Evolutionary conservation across 768 basidiomycete species (phyloP).

Genomic region (Serendipita sp.): DNA sequence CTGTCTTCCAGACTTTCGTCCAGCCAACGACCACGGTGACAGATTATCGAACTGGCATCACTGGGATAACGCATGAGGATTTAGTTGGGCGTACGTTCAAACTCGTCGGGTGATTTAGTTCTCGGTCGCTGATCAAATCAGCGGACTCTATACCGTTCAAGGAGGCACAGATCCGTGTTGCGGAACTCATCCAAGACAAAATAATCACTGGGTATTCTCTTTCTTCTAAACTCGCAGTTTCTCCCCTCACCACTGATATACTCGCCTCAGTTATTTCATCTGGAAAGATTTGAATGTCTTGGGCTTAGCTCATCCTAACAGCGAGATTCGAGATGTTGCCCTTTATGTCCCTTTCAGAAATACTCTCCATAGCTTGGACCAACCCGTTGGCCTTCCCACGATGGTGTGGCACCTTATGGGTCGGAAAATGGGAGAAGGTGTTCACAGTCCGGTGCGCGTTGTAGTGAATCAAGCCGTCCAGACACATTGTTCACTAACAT

Average conservation of each 20-base stretch:
- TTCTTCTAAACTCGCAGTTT: neutral
- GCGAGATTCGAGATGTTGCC: conserved; percentile 40
- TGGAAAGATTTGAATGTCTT: conserved; percentile 20
- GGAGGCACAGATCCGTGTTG: conserved; percentile 31
- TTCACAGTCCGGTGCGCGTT: neutral
- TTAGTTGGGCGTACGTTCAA: conserved; percentile 25
- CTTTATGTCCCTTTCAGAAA: conserved; percentile 36
- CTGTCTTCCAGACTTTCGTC: conserved; percentile 35
- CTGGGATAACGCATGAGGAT: conserved; percentile 30
- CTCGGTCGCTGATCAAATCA: neutral
- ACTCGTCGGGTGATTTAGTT: neutral
- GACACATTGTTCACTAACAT: neutral
- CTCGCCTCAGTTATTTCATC: conserved; percentile 15
- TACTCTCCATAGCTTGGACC: conserved; percentile 19
- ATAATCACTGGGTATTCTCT: conserved; percentile 35
- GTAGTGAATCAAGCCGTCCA: neutral
- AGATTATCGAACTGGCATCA: conserved; percentile 24
- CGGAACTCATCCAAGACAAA: conserved; percentile 29
- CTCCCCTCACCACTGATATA: conserved; percentile 31
- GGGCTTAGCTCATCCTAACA: conserved; percentile 34
- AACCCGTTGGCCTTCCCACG: conserved; percentile 3
- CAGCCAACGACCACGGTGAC: conserved; percentile 32
- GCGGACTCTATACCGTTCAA: conserved; percentile 32
- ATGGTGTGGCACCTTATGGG: conserved; percentile 8
- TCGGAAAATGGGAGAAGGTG: neutral